Conservation (phyloP, 805 yeast genomes). For the Wickerhamiella shivajii region DNA sequence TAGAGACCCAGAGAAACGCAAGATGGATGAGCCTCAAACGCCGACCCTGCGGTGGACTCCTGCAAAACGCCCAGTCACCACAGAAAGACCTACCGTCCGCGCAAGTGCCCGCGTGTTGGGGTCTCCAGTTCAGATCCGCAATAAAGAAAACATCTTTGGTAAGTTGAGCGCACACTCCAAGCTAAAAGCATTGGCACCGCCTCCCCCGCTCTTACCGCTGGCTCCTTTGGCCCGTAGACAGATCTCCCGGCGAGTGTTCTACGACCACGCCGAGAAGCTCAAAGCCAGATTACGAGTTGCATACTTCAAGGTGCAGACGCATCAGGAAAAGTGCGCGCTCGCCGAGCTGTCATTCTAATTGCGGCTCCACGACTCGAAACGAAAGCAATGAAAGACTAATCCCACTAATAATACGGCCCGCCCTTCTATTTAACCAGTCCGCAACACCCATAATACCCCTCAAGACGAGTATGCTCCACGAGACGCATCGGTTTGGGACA, state of each 20-base stretch:
- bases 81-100: no score
- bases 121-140: slow-evolving; percentile 2
- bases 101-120: neutral
- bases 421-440: no score
- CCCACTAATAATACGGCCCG: no score
- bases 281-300: slow-evolving; percentile 8
- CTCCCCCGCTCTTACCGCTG: slow-evolving; percentile 7
- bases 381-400: no score
- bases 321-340: slow-evolving; percentile 5
- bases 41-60: slow-evolving; percentile 8
- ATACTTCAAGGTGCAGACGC: slow-evolving; percentile 10
- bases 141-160: slow-evolving; percentile 4
- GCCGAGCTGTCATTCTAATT: slow-evolving; percentile 7
- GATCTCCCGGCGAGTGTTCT: no score
- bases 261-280: slow-evolving; percentile 8
- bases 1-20: no score
- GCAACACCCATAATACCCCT: no score
- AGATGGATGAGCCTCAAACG: slow-evolving; percentile 6
- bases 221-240: no score
- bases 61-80: slow-evolving; percentile 6
- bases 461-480: no score
- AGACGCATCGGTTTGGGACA: no score
- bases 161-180: neutral
- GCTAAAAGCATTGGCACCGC: slow-evolving; percentile 8
- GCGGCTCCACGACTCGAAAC: no score